phyloP scores from a whole-genome alignment of 768 basidiomycete genomes.

The Dioszegia crocea region DNA sequence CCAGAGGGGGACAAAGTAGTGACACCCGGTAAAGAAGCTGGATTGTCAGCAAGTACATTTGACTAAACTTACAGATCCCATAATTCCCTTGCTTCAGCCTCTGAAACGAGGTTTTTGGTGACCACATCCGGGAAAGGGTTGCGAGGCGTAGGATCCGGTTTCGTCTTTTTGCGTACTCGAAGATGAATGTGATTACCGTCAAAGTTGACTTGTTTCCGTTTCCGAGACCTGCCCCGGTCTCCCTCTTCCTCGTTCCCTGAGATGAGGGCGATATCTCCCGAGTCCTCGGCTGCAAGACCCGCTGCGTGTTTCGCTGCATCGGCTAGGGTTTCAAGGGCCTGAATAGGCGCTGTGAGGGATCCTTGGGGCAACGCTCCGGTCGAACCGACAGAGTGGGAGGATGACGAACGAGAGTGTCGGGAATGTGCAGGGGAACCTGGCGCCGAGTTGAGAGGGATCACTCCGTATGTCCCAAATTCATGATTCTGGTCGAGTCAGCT shows the following conservation, averaged over 20 bases:
- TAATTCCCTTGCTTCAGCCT: constrained; percentile 79
- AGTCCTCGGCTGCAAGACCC: constrained; percentile 9
- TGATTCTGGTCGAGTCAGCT: constrained; percentile 58
- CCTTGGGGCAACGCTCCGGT: constrained; percentile 81
- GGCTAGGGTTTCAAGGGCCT: constrained; percentile 87
- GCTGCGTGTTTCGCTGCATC: constrained; percentile 88
- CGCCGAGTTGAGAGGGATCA: constrained; percentile 57
- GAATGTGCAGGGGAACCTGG: constrained; percentile 57
- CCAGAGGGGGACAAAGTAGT: constrained; percentile 93
- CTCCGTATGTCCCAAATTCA: constrained; percentile 86
- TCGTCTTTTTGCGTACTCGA: constrained; percentile 43
- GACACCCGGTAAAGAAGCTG: constrained; percentile 93
- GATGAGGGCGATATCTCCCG: neutral
- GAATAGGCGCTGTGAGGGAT: constrained; percentile 83
- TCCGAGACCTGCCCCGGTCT: constrained; percentile 58
- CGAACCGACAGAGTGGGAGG: constrained; percentile 85
- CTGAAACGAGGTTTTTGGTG: constrained; percentile 73
- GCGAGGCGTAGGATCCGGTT: constrained; percentile 46
- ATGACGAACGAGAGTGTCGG: constrained; percentile 37
- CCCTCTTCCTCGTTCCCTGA: constrained; percentile 10
- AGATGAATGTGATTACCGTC: constrained; percentile 66
- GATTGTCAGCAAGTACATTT: constrained; percentile 18
- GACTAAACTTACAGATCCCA: constrained; percentile 69
- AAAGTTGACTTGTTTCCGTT: constrained; percentile 77
- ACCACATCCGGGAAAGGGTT: constrained; percentile 50